Percentiles rank a stretch among this genome's conserved stretches.
Evolutionary conservation across 2,329 filamentous ascomycete genomes (phyloP).

Genomic region (Aspergillus intermedius): DNA sequence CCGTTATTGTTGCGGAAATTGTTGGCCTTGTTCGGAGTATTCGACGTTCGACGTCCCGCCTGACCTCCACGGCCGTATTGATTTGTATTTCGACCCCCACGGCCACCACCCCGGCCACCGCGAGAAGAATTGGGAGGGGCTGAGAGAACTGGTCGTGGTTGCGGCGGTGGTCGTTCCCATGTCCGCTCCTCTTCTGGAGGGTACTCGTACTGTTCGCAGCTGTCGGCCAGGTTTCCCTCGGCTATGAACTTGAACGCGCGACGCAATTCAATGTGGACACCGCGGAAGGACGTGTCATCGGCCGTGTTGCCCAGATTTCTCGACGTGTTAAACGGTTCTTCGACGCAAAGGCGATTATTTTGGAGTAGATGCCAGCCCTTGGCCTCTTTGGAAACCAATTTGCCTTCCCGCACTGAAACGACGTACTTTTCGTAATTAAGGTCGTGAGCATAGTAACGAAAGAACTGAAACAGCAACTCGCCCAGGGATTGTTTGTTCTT

Average conservation of each 20-base stretch:
- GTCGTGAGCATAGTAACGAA: constrained; percentile 89
- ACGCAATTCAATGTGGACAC: constrained; percentile 81
- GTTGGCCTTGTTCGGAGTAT: constrained; percentile 43
- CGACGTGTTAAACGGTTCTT: constrained; percentile 87
- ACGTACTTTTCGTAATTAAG: constrained; percentile 81
- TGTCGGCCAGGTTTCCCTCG: constrained; percentile 70
- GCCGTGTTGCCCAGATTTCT: constrained; percentile 94
- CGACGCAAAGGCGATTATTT: constrained; percentile 84
- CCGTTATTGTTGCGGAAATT: constrained; percentile 33
- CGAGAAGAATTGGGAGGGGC: constrained; percentile 37
- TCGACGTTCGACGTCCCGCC: constrained; percentile 50
- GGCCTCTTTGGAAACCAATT: constrained; percentile 68
- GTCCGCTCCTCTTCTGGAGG: constrained; percentile 67
- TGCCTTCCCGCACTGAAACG: constrained; percentile 77
- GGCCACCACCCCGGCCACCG: constrained; percentile 43
- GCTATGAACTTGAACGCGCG: constrained; percentile 79
- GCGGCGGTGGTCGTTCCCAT: constrained; percentile 52
- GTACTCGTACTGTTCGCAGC: constrained; percentile 81
- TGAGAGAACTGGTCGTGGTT: constrained; percentile 50
- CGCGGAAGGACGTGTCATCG: constrained; percentile 88
- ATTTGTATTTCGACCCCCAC: constrained; percentile 45
- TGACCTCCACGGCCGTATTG: constrained; percentile 43
- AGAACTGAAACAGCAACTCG: constrained; percentile 89
- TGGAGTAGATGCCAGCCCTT: constrained; percentile 79
- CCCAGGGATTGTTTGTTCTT: constrained; percentile 78